Conservation (phyloP, 164 flowering plant species). For the Magnolia changhungtana region DNA sequence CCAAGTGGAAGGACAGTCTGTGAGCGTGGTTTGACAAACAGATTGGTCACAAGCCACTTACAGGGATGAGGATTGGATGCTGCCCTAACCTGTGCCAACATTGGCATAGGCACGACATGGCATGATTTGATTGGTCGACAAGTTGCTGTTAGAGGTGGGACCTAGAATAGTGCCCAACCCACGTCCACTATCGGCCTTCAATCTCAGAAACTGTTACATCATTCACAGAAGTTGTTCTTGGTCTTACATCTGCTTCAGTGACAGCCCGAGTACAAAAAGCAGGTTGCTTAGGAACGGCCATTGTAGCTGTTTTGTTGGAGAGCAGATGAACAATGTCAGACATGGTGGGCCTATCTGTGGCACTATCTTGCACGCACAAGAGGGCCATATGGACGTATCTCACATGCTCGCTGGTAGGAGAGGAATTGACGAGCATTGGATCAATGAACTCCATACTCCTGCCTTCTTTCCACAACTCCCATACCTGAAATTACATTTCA, state of each 20-base stretch:
- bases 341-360: conserved; percentile 11
- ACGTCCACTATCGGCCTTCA: not conserved
- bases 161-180: too few species aligned
- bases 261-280: not conserved
- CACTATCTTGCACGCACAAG: conserved; percentile 15
- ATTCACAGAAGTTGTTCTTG: not conserved
- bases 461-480: conserved; percentile 14
- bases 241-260: not conserved
- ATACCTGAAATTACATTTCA: conserved; percentile 4
- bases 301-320: not conserved
- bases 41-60: not conserved
- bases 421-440: not conserved
- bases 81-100: too few species aligned
- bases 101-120: too few species aligned
- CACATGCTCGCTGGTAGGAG: not conserved
- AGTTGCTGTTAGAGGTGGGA: too few species aligned
- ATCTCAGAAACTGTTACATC: not conserved
- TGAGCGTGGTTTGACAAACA: not conserved
- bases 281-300: not conserved
- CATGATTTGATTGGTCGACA: too few species aligned
- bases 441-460: conserved; percentile 9
- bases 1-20: not conserved
- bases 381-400: conserved; percentile 14
- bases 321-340: not conserved
- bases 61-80: not conserved